Evolutionary conservation across 148 eudicot genomes (phyloP), one percentile per base, ranked within the genome.

Genomic region (Amaranthus cruentus): DNA sequence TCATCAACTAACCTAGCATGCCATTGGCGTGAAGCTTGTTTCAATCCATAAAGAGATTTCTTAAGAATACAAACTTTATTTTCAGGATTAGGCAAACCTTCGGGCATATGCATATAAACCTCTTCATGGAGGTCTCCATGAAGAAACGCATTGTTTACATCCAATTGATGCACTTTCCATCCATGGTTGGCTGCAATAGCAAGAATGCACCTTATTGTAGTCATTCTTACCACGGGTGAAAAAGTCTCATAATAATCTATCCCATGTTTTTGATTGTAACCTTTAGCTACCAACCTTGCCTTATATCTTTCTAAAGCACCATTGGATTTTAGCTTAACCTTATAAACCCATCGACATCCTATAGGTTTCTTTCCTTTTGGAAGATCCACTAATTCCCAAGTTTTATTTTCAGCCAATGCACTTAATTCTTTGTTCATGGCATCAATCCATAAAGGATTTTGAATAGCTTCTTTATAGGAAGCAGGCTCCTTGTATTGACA

Each of bases 391-490:
- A 14, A 6, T 0, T 48, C 21, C 70, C 70, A 49, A 1, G 70
- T 67, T 2, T 49, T 9, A 14, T 67, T 67, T 0, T 48, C 4
- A 9, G 48, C 49, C 10, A 67, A n/a, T 4, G 55, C 70, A 0
- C n/a, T 8, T 3, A 67, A 38, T 15, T 67, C 70, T 12, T 67
- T 50, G 12, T 66, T 48, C 70, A 66, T 66, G 7, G 70, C 70
- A 2, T 48, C 42, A 4, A 66, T 55, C 70, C 70, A 47, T 8
- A 3, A 7, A 13, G 2, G 0, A 14, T 48, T 0, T 3, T 9
- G 3, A 0, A 15, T 42, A 7, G 28, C 70, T 2, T 66, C 38
- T 3, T 49, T 48, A 10, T 47, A 48, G 8, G 6, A 4, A 6
- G 14, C 2, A 13, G 55, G 70, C 9, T 66, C 55, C 2, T 4